Conservation (phyloP, 2,329 filamentous ascomycete species). For the Gliomastix tumulicola region DNA sequence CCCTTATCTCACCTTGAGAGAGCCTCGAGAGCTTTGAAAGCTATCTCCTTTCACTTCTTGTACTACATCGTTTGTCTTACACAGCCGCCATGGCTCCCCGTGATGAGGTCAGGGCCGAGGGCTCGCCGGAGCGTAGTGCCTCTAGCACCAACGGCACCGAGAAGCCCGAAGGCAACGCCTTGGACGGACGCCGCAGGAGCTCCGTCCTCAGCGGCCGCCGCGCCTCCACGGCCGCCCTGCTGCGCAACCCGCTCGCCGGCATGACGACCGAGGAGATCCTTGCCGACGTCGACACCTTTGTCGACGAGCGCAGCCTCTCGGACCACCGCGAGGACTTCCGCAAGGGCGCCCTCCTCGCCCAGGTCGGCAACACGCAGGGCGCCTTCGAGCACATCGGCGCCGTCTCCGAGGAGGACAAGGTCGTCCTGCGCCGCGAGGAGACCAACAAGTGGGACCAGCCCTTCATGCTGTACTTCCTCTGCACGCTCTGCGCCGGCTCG, state of each 20-base stretch:
- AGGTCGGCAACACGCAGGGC: constrained; percentile 25
- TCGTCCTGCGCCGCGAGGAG: constrained; percentile 16
- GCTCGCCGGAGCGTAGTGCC: constrained; percentile 7
- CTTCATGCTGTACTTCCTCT: constrained; percentile 24
- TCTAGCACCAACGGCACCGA: constrained; percentile 10
- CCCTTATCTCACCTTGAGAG: too few relatives aligned
- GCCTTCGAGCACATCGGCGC: constrained; percentile 18
- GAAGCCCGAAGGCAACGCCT: constrained; percentile 6
- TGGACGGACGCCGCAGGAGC: constrained; percentile 5
- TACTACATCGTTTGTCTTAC: background rate
- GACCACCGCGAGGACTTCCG: constrained; percentile 36
- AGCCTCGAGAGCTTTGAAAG: too few relatives aligned
- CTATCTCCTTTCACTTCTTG: background rate
- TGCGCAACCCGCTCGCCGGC: constrained; percentile 20
- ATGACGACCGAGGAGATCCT: constrained; percentile 19
- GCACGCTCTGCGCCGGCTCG: constrained; percentile 22
- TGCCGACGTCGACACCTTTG: constrained; percentile 26
- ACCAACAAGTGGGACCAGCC: constrained; percentile 22
- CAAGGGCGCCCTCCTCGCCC: constrained; percentile 44
- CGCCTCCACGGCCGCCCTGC: constrained; percentile 15
- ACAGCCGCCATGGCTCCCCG: constrained; percentile 14
- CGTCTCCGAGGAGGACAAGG: constrained; percentile 19
- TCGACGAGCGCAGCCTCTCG: constrained; percentile 20
- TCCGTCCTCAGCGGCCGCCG: constrained; percentile 3
- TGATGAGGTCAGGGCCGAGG: constrained; percentile 14